Conservation (phyloP, 129 eudicot species). For the Pittosporum tobira region DNA sequence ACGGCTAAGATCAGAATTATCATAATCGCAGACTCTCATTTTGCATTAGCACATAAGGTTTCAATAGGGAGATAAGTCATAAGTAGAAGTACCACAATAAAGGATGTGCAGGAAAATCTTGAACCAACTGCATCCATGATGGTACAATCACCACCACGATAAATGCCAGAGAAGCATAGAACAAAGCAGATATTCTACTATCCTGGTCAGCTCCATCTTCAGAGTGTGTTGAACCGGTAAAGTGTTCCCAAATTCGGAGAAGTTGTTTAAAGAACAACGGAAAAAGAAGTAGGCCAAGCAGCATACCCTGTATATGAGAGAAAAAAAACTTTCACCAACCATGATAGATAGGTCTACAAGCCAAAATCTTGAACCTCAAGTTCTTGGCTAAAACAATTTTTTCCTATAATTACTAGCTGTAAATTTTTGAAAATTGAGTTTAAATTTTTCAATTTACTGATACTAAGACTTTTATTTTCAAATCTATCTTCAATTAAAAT, state of each 20-base stretch:
- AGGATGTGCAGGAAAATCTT: slow-evolving; percentile 67
- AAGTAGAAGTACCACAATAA: slow-evolving; percentile 44
- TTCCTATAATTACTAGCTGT: too few relatives aligned
- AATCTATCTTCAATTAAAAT: too few relatives aligned
- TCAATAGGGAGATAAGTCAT: background rate
- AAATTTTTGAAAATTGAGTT: too few relatives aligned
- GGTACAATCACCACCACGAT: slow-evolving; percentile 48
- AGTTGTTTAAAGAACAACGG: slow-evolving; percentile 51
- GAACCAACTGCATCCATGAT: slow-evolving; percentile 82
- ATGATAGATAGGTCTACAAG: too few relatives aligned
- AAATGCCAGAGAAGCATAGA: slow-evolving; percentile 46
- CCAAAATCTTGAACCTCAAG: too few relatives aligned
- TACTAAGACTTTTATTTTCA: too few relatives aligned
- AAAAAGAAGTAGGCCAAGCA: slow-evolving; percentile 76
- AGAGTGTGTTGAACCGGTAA: slow-evolving; percentile 16
- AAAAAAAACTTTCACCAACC: background rate
- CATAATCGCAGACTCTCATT: too few relatives aligned
- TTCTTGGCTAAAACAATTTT: too few relatives aligned
- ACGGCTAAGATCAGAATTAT: too few relatives aligned
- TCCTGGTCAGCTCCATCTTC: slow-evolving; percentile 26
- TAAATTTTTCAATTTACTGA: too few relatives aligned
- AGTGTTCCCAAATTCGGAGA: slow-evolving; percentile 22
- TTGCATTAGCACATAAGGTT: too few relatives aligned
- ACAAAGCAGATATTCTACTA: slow-evolving; percentile 34
- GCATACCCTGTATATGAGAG: slow-evolving; percentile 55